Evolutionary conservation across 2,329 filamentous ascomycete genomes (phyloP), one percentile per base, ranked within the genome.

Genomic region (Penicillium polonicum): DNA sequence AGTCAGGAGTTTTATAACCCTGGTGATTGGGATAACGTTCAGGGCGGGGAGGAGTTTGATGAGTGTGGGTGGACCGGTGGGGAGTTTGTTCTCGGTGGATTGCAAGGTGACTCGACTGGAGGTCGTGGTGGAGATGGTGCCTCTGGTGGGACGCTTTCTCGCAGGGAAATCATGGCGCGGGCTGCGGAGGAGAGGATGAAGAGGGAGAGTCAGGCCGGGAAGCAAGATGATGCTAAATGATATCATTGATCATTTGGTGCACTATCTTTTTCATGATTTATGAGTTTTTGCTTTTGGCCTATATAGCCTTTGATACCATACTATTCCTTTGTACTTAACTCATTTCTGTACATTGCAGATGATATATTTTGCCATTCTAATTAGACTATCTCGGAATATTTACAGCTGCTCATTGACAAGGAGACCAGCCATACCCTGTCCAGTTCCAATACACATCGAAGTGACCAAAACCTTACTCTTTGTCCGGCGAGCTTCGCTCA

Each of bases 381-480:
- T 45, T 31, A 53, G 13, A 12, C 33, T 27, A 52, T 57, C 1
- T 35, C 17, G 13, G 2, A 10, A 59, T 53, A 59, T 61, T 65
- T 68, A 74, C 52, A 80, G 25, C 72, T 86, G 83, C 78, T 88
- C 85, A 69, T 88, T 88, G 51, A 88, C 81, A 68, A 87, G 85
- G 66, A 88, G 67, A 42, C 84, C 85, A 49, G 85, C 85, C 85
- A 88, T 88, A 42, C 85, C 85, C 77, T 85, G 84, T 9, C 85
- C 85, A 52, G 84, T 87, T 46, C 85, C 85, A 74, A 88, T 86
- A 70, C 85, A 97, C 92, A 97, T 97, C 72, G 89, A 94, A 21
- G 91, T 96, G 70, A 97, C 78, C 61, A 97, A 76, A 65, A 96
- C 82, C 89, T 92, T 96, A 84, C 93, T 93, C 83, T 91, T 91